Evolutionary conservation across 805 yeast genomes (phyloP).

Genomic region (Kodamaea hsintzibuensis): DNA sequence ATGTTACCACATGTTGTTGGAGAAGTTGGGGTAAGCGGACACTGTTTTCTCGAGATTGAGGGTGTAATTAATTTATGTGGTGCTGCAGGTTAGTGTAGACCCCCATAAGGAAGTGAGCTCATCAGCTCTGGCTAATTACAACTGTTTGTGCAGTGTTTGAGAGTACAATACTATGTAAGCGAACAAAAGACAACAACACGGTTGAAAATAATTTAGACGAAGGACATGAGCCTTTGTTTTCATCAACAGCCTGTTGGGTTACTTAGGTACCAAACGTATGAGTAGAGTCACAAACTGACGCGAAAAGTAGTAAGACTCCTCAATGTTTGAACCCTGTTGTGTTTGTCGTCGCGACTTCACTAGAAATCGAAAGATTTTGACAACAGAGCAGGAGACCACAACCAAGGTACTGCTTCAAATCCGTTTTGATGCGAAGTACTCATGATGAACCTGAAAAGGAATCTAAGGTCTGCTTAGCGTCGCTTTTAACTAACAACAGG

Average conservation of each 20-base stretch:
- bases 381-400: no score
- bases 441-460: not conserved
- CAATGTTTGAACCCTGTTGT: not conserved
- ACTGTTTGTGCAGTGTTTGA: not conserved
- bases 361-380: not conserved
- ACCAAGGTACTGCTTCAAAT: no score
- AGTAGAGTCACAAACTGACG: not conserved
- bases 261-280: not conserved
- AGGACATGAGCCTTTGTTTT: not conserved
- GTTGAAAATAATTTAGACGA: not conserved
- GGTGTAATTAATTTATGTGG: not conserved
- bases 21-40: not conserved
- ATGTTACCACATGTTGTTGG: not conserved
- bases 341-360: not conserved
- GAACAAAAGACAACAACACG: not conserved
- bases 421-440: not conserved
- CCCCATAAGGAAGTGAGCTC: not conserved
- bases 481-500: not conserved
- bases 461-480: not conserved
- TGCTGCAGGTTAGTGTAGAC: not conserved
- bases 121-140: not conserved
- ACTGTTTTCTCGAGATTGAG: not conserved
- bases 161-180: not conserved
- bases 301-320: conserved; percentile 1
- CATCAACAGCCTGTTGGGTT: not conserved